Conservation (phyloP, 2,329 filamentous ascomycete genomes). For the Penicillium expansum region DNA sequence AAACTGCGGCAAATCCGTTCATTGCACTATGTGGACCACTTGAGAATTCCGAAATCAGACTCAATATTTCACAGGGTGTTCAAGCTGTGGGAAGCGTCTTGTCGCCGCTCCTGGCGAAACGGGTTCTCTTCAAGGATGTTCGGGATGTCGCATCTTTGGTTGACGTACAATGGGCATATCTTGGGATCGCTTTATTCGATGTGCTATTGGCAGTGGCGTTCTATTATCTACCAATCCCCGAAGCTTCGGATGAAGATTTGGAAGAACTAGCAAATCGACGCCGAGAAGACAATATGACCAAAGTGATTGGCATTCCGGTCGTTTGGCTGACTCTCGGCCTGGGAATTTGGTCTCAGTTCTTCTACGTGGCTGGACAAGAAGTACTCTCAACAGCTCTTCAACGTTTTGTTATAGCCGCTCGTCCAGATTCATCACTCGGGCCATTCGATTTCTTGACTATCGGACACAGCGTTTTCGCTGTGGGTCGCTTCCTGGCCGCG, state of each 20-base stretch:
- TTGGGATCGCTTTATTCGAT: slow-evolving; percentile 61
- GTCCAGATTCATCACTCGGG: slow-evolving; percentile 32
- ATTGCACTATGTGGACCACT: slow-evolving; percentile 61
- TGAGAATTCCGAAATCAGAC: slow-evolving; percentile 58
- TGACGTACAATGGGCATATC: slow-evolving; percentile 63
- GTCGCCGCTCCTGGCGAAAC: slow-evolving; percentile 58
- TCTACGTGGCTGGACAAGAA: slow-evolving; percentile 62
- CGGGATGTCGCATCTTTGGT: slow-evolving; percentile 53
- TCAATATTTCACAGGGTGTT: slow-evolving; percentile 61
- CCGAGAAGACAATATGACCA: slow-evolving; percentile 49
- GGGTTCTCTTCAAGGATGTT: slow-evolving; percentile 55
- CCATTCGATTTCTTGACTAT: slow-evolving; percentile 51
- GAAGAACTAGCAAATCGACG: slow-evolving; percentile 54
- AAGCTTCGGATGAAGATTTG: slow-evolving; percentile 60
- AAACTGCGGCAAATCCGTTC: slow-evolving; percentile 62
- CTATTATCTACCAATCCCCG: slow-evolving; percentile 61
- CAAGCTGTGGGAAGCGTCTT: slow-evolving; percentile 61
- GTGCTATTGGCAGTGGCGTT: slow-evolving; percentile 58
- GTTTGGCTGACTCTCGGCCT: slow-evolving; percentile 57
- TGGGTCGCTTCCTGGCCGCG: slow-evolving; percentile 58
- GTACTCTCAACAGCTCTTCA: slow-evolving; percentile 51
- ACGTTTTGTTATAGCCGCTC: slow-evolving; percentile 43
- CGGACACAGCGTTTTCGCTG: slow-evolving; percentile 57
- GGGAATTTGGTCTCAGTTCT: slow-evolving; percentile 56
- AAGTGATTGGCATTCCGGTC: slow-evolving; percentile 47